Percentiles rank a stretch among this genome's conserved stretches.
Evolutionary conservation across 2,329 filamentous ascomycete genomes (phyloP).

Genomic region (Diaporthe sp.): DNA sequence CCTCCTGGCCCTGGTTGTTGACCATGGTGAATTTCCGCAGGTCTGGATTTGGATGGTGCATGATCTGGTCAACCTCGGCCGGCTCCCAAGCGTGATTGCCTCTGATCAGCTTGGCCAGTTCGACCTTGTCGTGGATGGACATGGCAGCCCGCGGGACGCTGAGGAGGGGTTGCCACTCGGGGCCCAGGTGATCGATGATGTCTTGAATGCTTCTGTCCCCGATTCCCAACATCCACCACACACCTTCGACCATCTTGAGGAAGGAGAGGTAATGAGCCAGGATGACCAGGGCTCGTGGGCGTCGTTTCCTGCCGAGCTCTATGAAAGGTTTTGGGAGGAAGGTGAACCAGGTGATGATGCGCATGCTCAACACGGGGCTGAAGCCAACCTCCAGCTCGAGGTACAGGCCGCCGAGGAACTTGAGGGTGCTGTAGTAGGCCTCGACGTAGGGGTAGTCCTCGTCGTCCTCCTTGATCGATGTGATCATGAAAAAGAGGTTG

Average conservation of each 20-base stretch:
- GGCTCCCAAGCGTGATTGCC: conserved; percentile 59
- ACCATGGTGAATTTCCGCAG: conserved; percentile 37
- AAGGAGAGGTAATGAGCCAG: conserved; percentile 67
- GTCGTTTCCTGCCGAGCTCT: conserved; percentile 55
- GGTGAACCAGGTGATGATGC: conserved; percentile 67
- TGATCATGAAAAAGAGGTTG: conserved; percentile 64
- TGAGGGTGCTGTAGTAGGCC: conserved; percentile 61
- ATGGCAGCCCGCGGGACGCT: conserved; percentile 57
- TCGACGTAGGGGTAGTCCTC: conserved; percentile 55
- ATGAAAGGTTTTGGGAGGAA: conserved; percentile 62
- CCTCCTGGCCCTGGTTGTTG: conserved; percentile 40
- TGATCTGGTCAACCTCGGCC: conserved; percentile 44
- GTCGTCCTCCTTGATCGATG: conserved; percentile 58
- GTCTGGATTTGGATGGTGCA: conserved; percentile 22
- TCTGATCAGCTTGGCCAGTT: conserved; percentile 59
- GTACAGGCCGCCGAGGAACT: conserved; percentile 66
- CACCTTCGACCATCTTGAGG: conserved; percentile 53
- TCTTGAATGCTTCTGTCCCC: conserved; percentile 60
- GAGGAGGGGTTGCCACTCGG: conserved; percentile 57
- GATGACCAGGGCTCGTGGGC: conserved; percentile 64
- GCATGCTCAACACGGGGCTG: conserved; percentile 59
- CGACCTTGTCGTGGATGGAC: conserved; percentile 49
- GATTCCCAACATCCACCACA: conserved; percentile 67
- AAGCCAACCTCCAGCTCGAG: conserved; percentile 61
- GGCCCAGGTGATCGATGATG: conserved; percentile 56